These are phyloP conservation scores for Amphirosellinia nigrospora DNA, from an alignment of 495 filamentous ascomycete species.

Conservation along the genomic window DNA sequence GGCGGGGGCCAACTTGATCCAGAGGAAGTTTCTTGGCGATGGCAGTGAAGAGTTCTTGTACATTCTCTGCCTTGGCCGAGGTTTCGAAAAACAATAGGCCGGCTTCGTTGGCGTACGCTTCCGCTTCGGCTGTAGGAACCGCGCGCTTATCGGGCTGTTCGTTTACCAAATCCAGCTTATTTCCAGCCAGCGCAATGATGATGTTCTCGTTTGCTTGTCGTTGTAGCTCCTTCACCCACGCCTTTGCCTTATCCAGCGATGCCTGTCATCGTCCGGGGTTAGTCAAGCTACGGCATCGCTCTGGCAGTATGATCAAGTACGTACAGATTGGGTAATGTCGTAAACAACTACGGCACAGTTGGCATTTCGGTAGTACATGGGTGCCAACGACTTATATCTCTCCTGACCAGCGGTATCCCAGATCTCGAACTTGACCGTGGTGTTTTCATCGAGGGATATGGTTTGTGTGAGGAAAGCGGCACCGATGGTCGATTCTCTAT, in stretches of 20 bases:
- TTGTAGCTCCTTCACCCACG: conserved; percentile 99
- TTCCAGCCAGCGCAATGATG: conserved; percentile 95
- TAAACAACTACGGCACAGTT: conserved; percentile 99
- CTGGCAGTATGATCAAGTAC: conserved; percentile 33
- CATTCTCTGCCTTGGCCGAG: conserved; percentile 95
- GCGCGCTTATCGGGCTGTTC: conserved; percentile 93
- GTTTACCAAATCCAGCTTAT: conserved; percentile 93
- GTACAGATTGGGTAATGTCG: conserved; percentile 97
- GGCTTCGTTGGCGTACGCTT: conserved; percentile 92
- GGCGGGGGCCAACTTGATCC: conserved; percentile 89
- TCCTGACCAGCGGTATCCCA: conserved; percentile 99
- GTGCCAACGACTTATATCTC: conserved; percentile 95
- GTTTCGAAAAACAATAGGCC: conserved; percentile 97
- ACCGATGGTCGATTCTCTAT: conserved; percentile 98
- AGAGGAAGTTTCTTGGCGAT: conserved; percentile 97
- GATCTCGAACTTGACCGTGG: conserved; percentile 99
- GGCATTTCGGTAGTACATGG: conserved; percentile 99
- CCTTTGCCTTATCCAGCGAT: conserved; percentile 96
- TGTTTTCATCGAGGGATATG: conserved; percentile 94
- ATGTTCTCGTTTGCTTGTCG: conserved; percentile 99
- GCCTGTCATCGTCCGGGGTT: conserved; percentile 58
- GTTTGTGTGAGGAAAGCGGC: conserved; percentile 99
- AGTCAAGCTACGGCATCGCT: conserved; percentile 24
- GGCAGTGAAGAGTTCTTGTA: conserved; percentile 93
- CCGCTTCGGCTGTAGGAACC: conserved; percentile 84